Conservation (phyloP, 306 rosid genomes). For the Oemleria cerasiformis region DNA sequence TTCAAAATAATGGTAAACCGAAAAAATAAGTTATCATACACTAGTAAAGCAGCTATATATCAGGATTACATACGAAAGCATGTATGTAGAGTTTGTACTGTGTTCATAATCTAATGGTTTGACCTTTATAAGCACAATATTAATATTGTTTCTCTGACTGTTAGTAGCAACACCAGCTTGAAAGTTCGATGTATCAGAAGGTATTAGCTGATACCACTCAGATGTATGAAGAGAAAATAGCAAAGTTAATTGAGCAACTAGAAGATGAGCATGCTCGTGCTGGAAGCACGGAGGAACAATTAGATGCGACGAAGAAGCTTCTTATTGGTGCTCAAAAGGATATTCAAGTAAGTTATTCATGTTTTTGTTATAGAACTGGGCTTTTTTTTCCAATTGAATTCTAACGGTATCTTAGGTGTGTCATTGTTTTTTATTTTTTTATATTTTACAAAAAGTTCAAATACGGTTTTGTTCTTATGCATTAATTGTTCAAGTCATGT, state of each 20-base stretch:
- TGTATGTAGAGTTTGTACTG: neutral
- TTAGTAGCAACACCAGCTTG: slow-evolving; percentile 58
- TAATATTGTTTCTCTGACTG: slow-evolving; percentile 36
- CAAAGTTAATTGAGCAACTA: slow-evolving; percentile 42
- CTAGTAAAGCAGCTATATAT: neutral
- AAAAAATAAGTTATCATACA: neutral
- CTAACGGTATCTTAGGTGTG: neutral
- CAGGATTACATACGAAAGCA: neutral
- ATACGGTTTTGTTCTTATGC: slow-evolving; percentile 1
- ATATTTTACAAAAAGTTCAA: neutral
- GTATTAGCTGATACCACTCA: slow-evolving; percentile 64
- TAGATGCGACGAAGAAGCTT: slow-evolving; percentile 31
- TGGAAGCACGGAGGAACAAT: slow-evolving; percentile 35
- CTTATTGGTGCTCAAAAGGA: slow-evolving; percentile 40
- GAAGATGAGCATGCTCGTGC: slow-evolving; percentile 38
- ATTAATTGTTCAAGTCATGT: neutral
- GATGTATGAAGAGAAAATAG: slow-evolving; percentile 60
- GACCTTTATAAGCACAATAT: neutral
- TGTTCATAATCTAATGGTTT: neutral
- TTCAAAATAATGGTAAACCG: neutral
- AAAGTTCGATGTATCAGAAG: slow-evolving; percentile 51
- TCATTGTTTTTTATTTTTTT: neutral
- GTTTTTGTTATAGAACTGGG: neutral
- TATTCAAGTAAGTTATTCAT: slow-evolving; percentile 36
- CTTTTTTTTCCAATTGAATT: neutral